These are phyloP conservation scores for Alternaria gaisen DNA, from an alignment of 2,329 filamentous ascomycete genomes.

Conservation along the genomic window DNA sequence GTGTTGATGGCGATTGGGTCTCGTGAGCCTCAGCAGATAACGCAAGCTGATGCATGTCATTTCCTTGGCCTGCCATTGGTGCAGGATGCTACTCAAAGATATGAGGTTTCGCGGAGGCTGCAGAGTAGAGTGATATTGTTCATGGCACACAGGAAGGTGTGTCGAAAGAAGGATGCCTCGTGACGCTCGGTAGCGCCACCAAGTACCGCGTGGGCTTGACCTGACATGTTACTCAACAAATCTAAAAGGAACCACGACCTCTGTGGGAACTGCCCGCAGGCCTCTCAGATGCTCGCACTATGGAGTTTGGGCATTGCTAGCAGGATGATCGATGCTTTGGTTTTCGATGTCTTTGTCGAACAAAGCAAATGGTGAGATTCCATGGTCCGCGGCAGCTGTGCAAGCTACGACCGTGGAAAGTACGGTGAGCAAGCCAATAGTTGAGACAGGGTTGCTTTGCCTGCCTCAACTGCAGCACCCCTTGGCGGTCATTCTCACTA, in stretches of 20 bases:
- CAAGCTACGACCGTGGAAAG: constrained; percentile 17
- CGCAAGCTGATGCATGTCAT: constrained; percentile 30
- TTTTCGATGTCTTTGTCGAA: neutral
- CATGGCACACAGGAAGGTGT: constrained; percentile 5
- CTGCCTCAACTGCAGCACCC: constrained; percentile 17
- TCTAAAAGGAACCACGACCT: constrained; percentile 6
- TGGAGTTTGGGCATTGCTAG: constrained; percentile 1
- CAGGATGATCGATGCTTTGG: neutral
- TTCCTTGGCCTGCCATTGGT: constrained; percentile 22
- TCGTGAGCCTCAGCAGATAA: constrained; percentile 30
- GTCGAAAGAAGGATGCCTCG: constrained; percentile 14
- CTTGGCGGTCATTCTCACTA: constrained; percentile 23
- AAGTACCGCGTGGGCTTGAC: constrained; percentile 18
- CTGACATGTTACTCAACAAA: constrained; percentile 25
- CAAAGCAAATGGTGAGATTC: constrained; percentile 1
- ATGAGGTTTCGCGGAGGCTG: constrained; percentile 13
- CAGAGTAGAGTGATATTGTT: constrained; percentile 4
- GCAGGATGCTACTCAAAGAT: constrained; percentile 17
- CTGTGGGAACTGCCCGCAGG: neutral
- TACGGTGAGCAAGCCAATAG: constrained; percentile 27
- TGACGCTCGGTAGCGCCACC: constrained; percentile 29
- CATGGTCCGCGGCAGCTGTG: constrained; percentile 12
- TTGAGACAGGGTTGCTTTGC: constrained; percentile 23
- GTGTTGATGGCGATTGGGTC: constrained; percentile 13
- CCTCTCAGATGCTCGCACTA: neutral